These are phyloP conservation scores for Vitis amurensis DNA, from an alignment of 164 flowering plant species.

Conservation along the genomic window DNA sequence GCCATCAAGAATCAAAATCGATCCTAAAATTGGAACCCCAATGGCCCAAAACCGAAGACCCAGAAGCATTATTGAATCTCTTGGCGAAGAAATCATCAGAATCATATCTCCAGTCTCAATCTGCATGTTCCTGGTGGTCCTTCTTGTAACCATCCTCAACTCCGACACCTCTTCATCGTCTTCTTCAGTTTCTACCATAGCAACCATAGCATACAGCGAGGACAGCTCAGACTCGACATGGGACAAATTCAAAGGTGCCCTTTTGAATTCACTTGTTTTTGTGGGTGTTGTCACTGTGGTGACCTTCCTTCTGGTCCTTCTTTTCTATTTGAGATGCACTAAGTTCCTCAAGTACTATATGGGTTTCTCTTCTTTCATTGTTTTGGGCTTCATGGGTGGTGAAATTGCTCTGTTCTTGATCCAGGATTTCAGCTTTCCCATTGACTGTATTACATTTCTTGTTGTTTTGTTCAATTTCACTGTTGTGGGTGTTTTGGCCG, in stretches of 20 bases:
- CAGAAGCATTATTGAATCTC: conserved; percentile 53
- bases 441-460: conserved; percentile 67
- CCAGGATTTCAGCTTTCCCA: conserved; percentile 41
- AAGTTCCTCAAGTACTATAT: conserved; percentile 75
- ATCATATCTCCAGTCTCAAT: conserved; percentile 85
- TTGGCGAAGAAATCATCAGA: conserved; percentile 87
- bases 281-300: conserved; percentile 69
- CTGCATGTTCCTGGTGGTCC: conserved; percentile 86
- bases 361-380: conserved; percentile 85
- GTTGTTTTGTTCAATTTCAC: conserved; percentile 76
- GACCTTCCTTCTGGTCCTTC: conserved; percentile 79
- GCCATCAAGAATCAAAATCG: conserved; percentile 8
- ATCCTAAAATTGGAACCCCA: conserved; percentile 5
- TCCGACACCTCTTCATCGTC: conserved; percentile 36
- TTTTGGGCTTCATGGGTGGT: conserved; percentile 88
- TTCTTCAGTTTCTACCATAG: conserved; percentile 44
- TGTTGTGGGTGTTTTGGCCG: conserved; percentile 79
- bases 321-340: conserved; percentile 81
- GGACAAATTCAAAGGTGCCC: conserved; percentile 88
- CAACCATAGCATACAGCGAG: conserved; percentile 73
- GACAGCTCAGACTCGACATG: conserved; percentile 66
- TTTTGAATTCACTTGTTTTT: conserved; percentile 81
- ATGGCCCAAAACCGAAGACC: conserved; percentile 54
- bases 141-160: conserved; percentile 65
- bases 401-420: conserved; percentile 63